Evolutionary conservation across 2,329 filamentous ascomycete species (phyloP), one percentile per base, ranked within the genome.

Genomic region (Talaromyces sp.): DNA sequence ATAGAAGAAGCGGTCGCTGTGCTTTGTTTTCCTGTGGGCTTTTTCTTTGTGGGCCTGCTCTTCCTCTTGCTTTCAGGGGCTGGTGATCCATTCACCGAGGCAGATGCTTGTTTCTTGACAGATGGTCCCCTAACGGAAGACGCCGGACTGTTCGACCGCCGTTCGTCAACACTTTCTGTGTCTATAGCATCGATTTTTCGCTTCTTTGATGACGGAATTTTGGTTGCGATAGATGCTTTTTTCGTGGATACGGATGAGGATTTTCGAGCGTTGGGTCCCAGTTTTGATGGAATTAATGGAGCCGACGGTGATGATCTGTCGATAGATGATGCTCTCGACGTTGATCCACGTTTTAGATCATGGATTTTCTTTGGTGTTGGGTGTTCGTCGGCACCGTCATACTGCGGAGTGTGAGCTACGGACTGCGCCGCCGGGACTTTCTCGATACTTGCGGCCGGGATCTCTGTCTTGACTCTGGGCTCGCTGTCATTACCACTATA

Each of bases 141-240:
- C 21, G 67, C 64, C 9, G 75, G 75, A 4, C 75, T 77, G 51
- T 74, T 72, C n/a, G 72, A 75, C 25, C 72, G 71, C 33, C 67
- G 64, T 1, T 60, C 58, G 54, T 74, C 69, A n/a, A 70, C 62
- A 57, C 70, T 74, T 13, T 74, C 72, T 28, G 63, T 61, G 21
- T 77, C 76, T 19, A 65, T 57, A 13, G 70, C 65, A 51, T 72
- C 70, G 13, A 72, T 57, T 61, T 77, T 78, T 22, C 75, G 74
- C 60, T 76, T 78, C 62, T 77, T 78, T 2, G 65, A 63, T 3
- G 65, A 63, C 6, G 73, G 64, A 36, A 76, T 75, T 56, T 68
- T 71, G 21, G 61, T 59, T 19, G 71, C 70, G 3, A 68, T 70
- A n/a, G 57, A 59, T 9, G 72, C 73, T 58, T 74, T 74, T 61